A percentile compares a stretch with the other conserved stretches of the same genome.
Conservation (phyloP, 306 rosid genomes). For the Medicago ruthenica region DNA sequence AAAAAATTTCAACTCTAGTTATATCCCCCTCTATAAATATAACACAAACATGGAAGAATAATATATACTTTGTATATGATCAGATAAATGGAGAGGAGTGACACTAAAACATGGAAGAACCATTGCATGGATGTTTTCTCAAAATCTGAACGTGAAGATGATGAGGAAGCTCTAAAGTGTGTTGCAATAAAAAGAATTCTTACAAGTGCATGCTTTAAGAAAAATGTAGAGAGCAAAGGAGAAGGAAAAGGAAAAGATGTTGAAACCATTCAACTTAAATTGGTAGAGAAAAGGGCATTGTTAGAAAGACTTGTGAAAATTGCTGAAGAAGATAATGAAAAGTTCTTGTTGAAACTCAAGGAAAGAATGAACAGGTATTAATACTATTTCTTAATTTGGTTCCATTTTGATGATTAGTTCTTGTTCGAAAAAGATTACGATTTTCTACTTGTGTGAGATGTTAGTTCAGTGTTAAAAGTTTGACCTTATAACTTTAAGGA, state of each 20-base stretch:
- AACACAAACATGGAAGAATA: constrained; percentile 3
- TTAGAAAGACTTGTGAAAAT: constrained; percentile 72
- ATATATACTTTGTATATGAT: background rate
- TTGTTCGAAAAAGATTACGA: background rate
- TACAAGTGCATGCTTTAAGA: constrained; percentile 40
- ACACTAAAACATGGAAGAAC: constrained; percentile 33
- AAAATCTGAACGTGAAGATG: constrained; percentile 54
- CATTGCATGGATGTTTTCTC: constrained; percentile 43
- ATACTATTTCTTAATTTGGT: background rate
- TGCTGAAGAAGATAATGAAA: constrained; percentile 70
- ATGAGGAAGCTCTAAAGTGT: constrained; percentile 49
- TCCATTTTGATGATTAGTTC: background rate
- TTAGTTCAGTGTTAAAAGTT: too few relatives aligned
- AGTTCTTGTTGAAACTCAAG: constrained; percentile 37
- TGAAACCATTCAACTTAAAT: constrained; percentile 56
- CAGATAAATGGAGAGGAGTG: constrained; percentile 43
- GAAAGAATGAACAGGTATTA: constrained; percentile 55
- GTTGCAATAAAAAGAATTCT: constrained; percentile 46
- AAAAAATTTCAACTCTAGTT: background rate
- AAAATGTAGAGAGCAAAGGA: constrained; percentile 53
- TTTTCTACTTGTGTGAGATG: too few relatives aligned
- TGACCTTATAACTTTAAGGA: too few relatives aligned
- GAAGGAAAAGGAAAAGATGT: constrained; percentile 67
- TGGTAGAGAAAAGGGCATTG: constrained; percentile 57
- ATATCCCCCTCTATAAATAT: background rate